Conservation (phyloP, 768 basidiomycete species). For the Xanthoconium stramineum region DNA sequence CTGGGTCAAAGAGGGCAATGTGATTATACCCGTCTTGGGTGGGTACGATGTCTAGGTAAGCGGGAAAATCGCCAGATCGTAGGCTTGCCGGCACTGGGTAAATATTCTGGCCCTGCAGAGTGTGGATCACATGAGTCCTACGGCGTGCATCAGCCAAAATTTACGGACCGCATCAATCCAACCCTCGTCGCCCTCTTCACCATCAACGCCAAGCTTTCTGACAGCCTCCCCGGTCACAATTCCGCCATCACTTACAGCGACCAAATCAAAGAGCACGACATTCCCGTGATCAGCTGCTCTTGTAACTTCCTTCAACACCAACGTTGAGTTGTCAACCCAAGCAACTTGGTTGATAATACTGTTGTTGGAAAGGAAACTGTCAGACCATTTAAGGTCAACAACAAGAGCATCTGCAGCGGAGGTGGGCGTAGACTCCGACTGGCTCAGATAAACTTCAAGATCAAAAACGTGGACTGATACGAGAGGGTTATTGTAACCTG, state of each 20-base stretch:
- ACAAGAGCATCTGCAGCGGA: conserved; percentile 39
- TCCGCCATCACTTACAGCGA: conserved; percentile 20
- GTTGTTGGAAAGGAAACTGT: conserved; percentile 51
- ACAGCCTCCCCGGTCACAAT: conserved; percentile 54
- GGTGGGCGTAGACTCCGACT: conserved; percentile 24
- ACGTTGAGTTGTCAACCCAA: conserved; percentile 75
- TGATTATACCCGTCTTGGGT: conserved; percentile 82
- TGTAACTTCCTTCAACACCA: conserved; percentile 86
- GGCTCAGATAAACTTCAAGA: conserved; percentile 49
- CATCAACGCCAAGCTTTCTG: conserved; percentile 73
- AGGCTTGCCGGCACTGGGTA: conserved; percentile 49
- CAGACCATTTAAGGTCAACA: conserved; percentile 64
- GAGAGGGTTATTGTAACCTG: conserved; percentile 85
- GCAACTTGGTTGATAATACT: conserved; percentile 78
- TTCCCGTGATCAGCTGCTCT: conserved; percentile 78
- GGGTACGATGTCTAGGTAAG: conserved; percentile 91
- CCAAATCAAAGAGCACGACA: conserved; percentile 72
- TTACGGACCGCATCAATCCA: conserved; percentile 86
- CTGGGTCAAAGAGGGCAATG: conserved; percentile 86
- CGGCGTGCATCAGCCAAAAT: conserved; percentile 2
- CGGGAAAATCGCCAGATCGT: conserved; percentile 43
- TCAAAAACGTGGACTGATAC: conserved; percentile 85
- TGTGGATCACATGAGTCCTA: conserved; percentile 13
- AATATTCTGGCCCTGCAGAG: conserved; percentile 57
- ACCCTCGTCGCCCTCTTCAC: conserved; percentile 86